phyloP scores from a whole-genome alignment of 352 stramenopile species.

The Albugo candida region DNA sequence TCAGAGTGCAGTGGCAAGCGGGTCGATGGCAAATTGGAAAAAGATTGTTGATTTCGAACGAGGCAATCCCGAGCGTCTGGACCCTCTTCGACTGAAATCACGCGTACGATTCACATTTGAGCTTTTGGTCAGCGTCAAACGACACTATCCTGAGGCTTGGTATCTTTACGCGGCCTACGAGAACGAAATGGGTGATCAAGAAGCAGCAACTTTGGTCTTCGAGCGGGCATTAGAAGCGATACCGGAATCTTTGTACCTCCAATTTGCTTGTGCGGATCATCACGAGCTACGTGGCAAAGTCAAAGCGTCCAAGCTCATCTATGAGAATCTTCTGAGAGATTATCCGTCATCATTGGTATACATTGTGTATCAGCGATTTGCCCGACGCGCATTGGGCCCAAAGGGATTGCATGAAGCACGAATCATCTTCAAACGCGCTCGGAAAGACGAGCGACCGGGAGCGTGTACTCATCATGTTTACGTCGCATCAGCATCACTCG shows the following conservation, averaged over 20 bases:
- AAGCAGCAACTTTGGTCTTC: slow-evolving; percentile 43
- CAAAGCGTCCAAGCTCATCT: slow-evolving; percentile 45
- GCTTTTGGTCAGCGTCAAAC: slow-evolving; percentile 54
- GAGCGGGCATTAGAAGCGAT: slow-evolving; percentile 56
- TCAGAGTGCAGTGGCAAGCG: not conserved
- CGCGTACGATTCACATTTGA: slow-evolving; percentile 74
- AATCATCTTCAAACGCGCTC: slow-evolving; percentile 57
- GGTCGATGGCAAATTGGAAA: slow-evolving; percentile 54
- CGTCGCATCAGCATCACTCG: slow-evolving; percentile 50
- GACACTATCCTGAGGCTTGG: slow-evolving; percentile 63
- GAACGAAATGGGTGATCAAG: slow-evolving; percentile 47
- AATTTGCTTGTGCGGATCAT: slow-evolving; percentile 67
- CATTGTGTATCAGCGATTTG: slow-evolving; percentile 72
- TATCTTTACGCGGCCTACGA: slow-evolving; percentile 75
- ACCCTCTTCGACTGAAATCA: slow-evolving; percentile 54
- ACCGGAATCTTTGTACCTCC: slow-evolving; percentile 56
- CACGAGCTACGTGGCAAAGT: slow-evolving; percentile 53
- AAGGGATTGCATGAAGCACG: slow-evolving; percentile 61
- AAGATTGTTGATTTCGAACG: slow-evolving; percentile 62
- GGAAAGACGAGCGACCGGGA: slow-evolving; percentile 66
- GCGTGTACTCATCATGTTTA: slow-evolving; percentile 72
- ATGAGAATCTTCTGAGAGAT: slow-evolving; percentile 62
- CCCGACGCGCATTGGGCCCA: slow-evolving; percentile 43
- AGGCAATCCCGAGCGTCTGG: slow-evolving; percentile 58
- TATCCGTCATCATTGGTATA: slow-evolving; percentile 55